Percentiles rank a stretch among this genome's conserved stretches.
Conservation (phyloP, 805 yeast genomes). For the Starmerella powellii region DNA sequence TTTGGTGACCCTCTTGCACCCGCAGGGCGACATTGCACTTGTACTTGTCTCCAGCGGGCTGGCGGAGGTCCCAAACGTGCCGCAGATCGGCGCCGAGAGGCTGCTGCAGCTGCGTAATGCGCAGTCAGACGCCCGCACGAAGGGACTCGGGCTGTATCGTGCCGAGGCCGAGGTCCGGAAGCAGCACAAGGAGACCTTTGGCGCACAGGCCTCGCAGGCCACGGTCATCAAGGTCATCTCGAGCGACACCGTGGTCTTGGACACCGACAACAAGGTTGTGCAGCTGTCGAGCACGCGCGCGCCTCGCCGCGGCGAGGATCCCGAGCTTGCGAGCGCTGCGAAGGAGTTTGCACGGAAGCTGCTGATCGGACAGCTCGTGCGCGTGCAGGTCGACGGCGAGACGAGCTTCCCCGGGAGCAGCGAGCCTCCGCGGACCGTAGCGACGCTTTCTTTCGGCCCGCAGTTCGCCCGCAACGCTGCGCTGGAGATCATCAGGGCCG, state of each 20-base stretch:
- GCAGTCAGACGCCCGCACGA: constrained; percentile 46
- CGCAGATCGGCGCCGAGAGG: constrained; percentile 51
- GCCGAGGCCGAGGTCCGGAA: constrained; percentile 34
- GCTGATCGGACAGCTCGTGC: constrained; percentile 60
- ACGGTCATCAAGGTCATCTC: constrained; percentile 49
- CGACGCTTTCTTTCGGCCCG: constrained; percentile 43
- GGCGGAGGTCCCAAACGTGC: constrained; percentile 73
- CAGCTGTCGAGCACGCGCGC: constrained; percentile 67
- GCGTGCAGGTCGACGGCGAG: constrained; percentile 48
- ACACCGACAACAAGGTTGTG: constrained; percentile 41
- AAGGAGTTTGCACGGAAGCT: constrained; percentile 60
- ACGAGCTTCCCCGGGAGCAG: constrained; percentile 49
- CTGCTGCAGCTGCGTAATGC: constrained; percentile 54
- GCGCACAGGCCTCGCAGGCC: constrained; percentile 34
- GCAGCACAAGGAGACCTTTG: constrained; percentile 28
- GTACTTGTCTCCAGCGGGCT: constrained; percentile 56
- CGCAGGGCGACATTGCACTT: constrained; percentile 67
- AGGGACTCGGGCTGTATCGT: constrained; percentile 12
- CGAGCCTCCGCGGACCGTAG: constrained; percentile 55
- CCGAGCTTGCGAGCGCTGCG: constrained; percentile 51
- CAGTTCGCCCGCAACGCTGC: constrained; percentile 39
- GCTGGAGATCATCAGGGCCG: constrained; percentile 46
- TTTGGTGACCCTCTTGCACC: constrained; percentile 45
- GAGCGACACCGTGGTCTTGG: constrained; percentile 53
- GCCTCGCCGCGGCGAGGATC: constrained; percentile 48